Conservation (phyloP, 2,329 filamentous ascomycete genomes). For the Aspergillus sp. region DNA sequence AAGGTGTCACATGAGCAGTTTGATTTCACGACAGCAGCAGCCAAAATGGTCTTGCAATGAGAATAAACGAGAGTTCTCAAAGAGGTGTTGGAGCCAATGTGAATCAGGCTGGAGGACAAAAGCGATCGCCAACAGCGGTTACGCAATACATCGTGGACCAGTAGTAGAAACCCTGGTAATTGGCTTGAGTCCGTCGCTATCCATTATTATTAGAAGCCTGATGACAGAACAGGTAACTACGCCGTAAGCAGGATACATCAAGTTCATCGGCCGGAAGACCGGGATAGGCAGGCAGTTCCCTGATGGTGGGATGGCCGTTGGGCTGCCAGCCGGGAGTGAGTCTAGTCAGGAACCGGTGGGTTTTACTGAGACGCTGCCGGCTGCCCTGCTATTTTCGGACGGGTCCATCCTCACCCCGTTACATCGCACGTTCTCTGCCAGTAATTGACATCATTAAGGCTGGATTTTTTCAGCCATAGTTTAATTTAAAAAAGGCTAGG, state of each 20-base stretch:
- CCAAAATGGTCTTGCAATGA: background rate
- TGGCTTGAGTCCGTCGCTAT: background rate
- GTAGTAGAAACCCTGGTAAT: constrained; percentile 1
- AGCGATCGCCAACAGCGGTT: constrained; percentile 12
- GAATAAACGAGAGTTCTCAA: background rate
- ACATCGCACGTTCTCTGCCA: constrained; percentile 2
- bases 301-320: background rate
- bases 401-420: background rate
- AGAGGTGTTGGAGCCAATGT: background rate
- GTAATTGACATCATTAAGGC: constrained; percentile 1
- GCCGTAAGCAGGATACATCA: background rate
- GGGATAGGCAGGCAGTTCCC: too few species aligned
- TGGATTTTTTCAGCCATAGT: background rate
- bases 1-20: background rate
- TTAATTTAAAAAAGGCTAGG: background rate
- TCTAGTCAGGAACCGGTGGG: constrained; percentile 8
- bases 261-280: background rate
- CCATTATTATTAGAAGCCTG: background rate
- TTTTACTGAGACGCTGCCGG: background rate
- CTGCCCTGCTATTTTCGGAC: constrained; percentile 11
- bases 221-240: background rate
- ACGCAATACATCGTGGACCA: constrained; percentile 11
- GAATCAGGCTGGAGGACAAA: background rate
- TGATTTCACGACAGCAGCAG: background rate
- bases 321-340: background rate